Conservation (phyloP, 345 rosid genomes). For the Pugionium dolabratum region DNA sequence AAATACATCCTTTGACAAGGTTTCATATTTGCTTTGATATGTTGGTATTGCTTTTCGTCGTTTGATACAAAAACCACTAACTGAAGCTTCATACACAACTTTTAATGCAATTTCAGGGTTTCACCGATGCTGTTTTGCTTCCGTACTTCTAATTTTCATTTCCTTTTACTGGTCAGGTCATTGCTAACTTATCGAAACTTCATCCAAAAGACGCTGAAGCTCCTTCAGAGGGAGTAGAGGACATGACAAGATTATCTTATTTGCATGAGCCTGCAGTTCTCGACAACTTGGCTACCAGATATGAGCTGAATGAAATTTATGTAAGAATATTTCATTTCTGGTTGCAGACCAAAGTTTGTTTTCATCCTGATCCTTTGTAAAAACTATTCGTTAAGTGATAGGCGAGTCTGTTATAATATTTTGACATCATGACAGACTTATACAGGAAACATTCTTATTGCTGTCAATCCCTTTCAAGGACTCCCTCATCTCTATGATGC, state of each 20-base stretch:
- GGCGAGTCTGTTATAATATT: conserved; percentile 44
- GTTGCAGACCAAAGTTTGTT: conserved; percentile 23
- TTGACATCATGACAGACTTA: conserved; percentile 74
- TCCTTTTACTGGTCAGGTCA: conserved; percentile 48
- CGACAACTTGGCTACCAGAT: conserved; percentile 68
- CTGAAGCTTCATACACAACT: neutral
- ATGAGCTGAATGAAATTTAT: conserved; percentile 62
- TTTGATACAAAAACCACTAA: conserved; percentile 1
- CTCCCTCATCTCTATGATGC: conserved; percentile 58
- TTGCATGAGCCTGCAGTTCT: conserved; percentile 88
- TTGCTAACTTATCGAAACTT: conserved; percentile 52
- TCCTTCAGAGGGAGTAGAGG: conserved; percentile 75
- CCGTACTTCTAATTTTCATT: conserved; percentile 10
- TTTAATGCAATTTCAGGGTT: conserved; percentile 8
- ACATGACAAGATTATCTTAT: conserved; percentile 84
- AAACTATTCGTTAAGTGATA: conserved; percentile 33
- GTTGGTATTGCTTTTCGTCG: conserved; percentile 8
- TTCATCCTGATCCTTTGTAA: conserved; percentile 32
- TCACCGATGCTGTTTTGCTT: conserved; percentile 24
- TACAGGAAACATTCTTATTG: conserved; percentile 85
- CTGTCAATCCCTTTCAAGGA: conserved; percentile 89
- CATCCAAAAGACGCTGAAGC: conserved; percentile 65
- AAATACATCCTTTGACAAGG: neutral
- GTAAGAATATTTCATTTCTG: conserved; percentile 48
- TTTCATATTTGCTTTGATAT: neutral